Base-by-base conservation (phyloP, 257 asterid species). In the Nicotiana attenuata region DNA sequence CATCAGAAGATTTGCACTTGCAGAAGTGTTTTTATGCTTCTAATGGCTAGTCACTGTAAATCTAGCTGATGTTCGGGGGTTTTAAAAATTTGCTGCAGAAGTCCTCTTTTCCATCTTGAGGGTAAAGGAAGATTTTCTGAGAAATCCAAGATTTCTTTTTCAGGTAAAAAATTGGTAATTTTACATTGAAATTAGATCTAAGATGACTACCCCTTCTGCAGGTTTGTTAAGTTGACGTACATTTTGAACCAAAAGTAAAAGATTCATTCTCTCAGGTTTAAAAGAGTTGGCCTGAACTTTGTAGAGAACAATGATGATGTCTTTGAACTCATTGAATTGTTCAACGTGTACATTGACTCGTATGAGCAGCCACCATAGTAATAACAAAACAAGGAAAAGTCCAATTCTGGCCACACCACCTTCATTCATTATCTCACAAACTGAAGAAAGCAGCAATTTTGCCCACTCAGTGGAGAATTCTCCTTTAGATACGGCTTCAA, bases 251-350 rank as follows among this genome's bases (percentile, higher is more conserved):
- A 73, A 73, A 0, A 73, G 47, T 9, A 13, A 24, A 61, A 75
- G 47, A 63, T 63, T 65, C 59, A 52, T 78, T 73, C 24, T 59
- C 53, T 35, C 61, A 19, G 63, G 31, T 65, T 81, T 60, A 71
- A 57, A 1, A 71, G 31, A 55, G 17, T 69, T 67, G 82, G 38
- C 35, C 83, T 35, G 65, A 68, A 59, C 19, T 82, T 83, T 78
- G 66, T 65, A 28, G 85, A 82, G 81, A 84, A 91, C 85, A 50
- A 89, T 91, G 95, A 68, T 90, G 57, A 76, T 84, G 45, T 87
- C 87, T 83, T 90, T 88, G 81, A 86, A 81, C 63, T 71, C 91
- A 55, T 83, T 92, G 87, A 90, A 86, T 76, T 85, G 84, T 81
- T 83, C 84, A 65, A 77, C 92, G 29, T 81, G 78, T 47, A 78